These are phyloP conservation scores for Rasamsonia emersonii DNA, from an alignment of 2,329 filamentous ascomycete genomes.

Conservation along the genomic window DNA sequence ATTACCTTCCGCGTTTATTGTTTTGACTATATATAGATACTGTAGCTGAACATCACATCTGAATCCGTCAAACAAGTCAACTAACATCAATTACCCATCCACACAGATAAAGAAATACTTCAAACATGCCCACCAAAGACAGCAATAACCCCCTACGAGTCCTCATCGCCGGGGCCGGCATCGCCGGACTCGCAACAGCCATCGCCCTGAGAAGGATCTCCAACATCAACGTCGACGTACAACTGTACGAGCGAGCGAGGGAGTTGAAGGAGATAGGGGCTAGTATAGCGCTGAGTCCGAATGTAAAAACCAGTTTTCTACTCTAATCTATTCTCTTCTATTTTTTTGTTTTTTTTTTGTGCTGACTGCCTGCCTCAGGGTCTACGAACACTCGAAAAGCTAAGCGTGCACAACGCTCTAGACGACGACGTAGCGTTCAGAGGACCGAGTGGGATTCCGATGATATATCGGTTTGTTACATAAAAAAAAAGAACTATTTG, in stretches of 20 bases:
- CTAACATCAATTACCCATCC: too few relatives aligned
- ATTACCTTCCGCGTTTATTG: too few relatives aligned
- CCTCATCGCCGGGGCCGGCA: conserved; percentile 44
- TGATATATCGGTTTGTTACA: conserved; percentile 36
- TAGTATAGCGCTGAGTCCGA: conserved; percentile 32
- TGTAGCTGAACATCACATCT: too few relatives aligned
- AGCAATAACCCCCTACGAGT: conserved; percentile 24
- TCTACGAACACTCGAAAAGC: conserved; percentile 43
- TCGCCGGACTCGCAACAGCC: conserved; percentile 42
- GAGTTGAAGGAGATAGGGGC: conserved; percentile 16
- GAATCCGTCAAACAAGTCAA: too few relatives aligned
- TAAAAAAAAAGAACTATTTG: not conserved
- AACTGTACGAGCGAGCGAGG: conserved; percentile 43
- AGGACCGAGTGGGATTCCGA: conserved; percentile 33
- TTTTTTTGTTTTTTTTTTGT: not conserved
- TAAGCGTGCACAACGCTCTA: conserved; percentile 42
- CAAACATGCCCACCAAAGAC: conserved; percentile 12
- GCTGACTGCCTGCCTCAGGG: conserved; percentile 16
- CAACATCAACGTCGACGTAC: conserved; percentile 30
- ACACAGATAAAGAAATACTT: conserved; percentile 8
- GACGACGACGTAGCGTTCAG: conserved; percentile 33
- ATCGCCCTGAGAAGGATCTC: conserved; percentile 35
- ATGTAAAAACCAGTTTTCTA: conserved; percentile 21
- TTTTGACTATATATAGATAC: too few relatives aligned
- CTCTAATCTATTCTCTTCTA: not conserved